Evolutionary conservation across 192 early-diverging fungal species (phyloP).

Genomic region (Coemansia sp.): DNA sequence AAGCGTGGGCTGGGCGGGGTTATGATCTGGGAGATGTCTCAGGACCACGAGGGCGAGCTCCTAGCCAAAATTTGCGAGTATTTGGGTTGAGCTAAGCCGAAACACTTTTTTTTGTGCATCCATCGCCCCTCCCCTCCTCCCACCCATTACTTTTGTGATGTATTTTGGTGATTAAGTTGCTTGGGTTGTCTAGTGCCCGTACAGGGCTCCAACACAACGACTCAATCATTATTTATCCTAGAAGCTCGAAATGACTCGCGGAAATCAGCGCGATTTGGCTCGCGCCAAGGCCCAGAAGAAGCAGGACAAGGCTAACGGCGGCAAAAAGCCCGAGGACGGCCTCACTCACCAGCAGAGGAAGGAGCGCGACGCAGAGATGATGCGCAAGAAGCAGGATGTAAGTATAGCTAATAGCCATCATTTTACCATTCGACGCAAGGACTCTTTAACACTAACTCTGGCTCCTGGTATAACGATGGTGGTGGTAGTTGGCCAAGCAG

Average conservation of each 20-base stretch:
- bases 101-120: no score
- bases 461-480: background rate
- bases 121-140: background rate
- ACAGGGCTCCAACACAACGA: background rate
- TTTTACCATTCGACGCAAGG: background rate
- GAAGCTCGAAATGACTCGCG: constrained; percentile 54
- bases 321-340: constrained; percentile 41
- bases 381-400: constrained; percentile 56
- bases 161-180: no score
- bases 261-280: constrained; percentile 60
- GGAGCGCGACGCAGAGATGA: constrained; percentile 52
- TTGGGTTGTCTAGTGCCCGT: background rate
- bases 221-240: background rate
- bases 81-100: constrained; percentile 28
- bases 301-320: constrained; percentile 30
- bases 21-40: constrained; percentile 83
- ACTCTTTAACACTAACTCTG: background rate
- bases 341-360: constrained; percentile 27
- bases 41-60: constrained; percentile 49
- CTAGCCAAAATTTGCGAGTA: constrained; percentile 55
- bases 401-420: background rate
- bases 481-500: constrained; percentile 6
- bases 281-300: constrained; percentile 54
- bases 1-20: constrained; percentile 64
- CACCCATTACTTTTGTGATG: background rate